Base-by-base conservation (phyloP, 192 early-diverging fungal species). In the Coemansia sp. region DNA sequence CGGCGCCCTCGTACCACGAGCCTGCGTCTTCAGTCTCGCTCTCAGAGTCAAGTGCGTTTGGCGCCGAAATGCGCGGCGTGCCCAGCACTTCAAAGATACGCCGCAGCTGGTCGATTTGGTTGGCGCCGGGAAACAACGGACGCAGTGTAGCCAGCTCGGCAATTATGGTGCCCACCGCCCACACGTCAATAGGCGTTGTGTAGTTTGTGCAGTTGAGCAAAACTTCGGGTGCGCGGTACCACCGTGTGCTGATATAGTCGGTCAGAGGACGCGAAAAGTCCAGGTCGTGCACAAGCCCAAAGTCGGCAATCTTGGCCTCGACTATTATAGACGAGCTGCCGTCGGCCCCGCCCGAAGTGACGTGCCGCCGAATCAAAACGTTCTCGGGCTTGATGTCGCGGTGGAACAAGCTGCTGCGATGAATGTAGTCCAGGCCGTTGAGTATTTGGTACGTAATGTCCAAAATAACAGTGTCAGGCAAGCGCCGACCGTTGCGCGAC, bases 341-440 rank as follows among this genome's bases (percentile, higher is more conserved):
- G n/a, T 75, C 81, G n/a, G 58, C 60, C 4, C 62, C 55, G 17
- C 65, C 63, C 7, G 68, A 21, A 49, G 65, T 78, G 23, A 69
- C 64, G 22, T 68, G 71, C 12, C 74, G 57, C 3, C 76, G 63
- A 51, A 96, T 85, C 5, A 99, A 78, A 12, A 99, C 79, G 70
- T 99, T 99, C 72, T 99, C 97, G 55, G 94, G 95, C 76, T 98
- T 98, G 84, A 99, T 91, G 68, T 99, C 94, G 31, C 97, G 84
- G 75, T 98, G 97, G 79, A 98, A 97, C 55, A 94, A 85, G 17
- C 91, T 93, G 53, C 91, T 85, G n/a, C 87, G 83, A 83, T 99
- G 97, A 82, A 99, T 94, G 70, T 91, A 89, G 42, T 90, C 86
- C 14, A 98, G 75, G 11, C 94, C 96, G 20, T 85, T 82, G 12